Evolutionary conservation across 2,329 filamentous ascomycete genomes (phyloP), one percentile per base, ranked within the genome.

Genomic region (Cucurbitaria berberidis): DNA sequence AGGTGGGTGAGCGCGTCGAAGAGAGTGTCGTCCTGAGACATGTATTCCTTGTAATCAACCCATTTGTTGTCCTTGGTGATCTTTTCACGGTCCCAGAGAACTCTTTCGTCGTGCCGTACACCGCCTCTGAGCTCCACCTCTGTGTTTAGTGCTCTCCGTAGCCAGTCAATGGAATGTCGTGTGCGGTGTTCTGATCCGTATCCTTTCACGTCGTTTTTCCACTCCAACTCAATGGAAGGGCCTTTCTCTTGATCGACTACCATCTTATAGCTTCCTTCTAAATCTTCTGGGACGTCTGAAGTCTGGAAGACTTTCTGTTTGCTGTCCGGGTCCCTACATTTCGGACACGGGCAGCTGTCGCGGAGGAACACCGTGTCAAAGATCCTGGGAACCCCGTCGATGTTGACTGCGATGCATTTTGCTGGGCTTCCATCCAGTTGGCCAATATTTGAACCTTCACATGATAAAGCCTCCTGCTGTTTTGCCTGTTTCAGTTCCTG

Each of bases 41-140:
- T 88, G 75, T 91, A 97, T 34, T 87, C 85, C 0, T 84, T 68
- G 74, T 89, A 96, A 48, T 86, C 79, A 38, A 95, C 78, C 74
- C 83, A 86, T 43, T 78, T 76, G 10, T 86, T 77, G n/a, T 81
- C 74, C 7, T 65, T 63, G 15, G 76, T 74, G 58, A 84, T 82
- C 16, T 76, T 76, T 1, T 71, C 60, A 13, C 73, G 68, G 40
- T 80, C 69, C 84, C 83, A 85, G 1, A 71, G 62, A 7, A 82
- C 79, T 10, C 64, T 57, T 1, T 70, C 58, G 15, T 72, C 70
- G 54, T 77, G 68, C 68, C 67, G 60, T 75, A 70, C 59, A 24
- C 64, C 57, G 13, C 71, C 74, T 46, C 55, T 56, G 32, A 68
- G 70, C 42, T 69, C 64, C 32, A 63, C 58, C 48, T 70, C 69